phyloP scores from a whole-genome alignment of 1,284 basidiomycete genomes.

The Lignosus rhinocerotis region DNA sequence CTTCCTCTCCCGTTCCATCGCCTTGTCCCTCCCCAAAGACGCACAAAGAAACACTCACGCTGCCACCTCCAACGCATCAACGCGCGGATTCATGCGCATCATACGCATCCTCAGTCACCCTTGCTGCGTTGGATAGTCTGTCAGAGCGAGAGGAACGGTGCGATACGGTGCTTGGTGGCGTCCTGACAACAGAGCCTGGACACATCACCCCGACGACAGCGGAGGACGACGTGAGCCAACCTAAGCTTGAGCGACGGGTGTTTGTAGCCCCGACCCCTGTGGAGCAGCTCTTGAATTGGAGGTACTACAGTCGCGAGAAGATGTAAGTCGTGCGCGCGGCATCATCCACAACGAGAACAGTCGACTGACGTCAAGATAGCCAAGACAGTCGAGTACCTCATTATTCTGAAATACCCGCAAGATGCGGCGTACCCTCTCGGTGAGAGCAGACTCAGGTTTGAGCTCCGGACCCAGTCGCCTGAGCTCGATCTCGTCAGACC shows the following conservation, averaged over 20 bases:
- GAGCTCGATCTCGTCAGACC: not conserved
- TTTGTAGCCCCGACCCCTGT: not conserved
- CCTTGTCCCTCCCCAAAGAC: not conserved
- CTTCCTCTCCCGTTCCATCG: not conserved
- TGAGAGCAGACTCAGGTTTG: not conserved
- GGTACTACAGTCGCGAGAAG: not conserved
- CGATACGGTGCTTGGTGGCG: not conserved
- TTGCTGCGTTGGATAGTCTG: not conserved
- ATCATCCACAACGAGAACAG: not conserved
- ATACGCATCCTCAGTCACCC: not conserved
- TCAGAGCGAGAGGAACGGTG: too few relatives aligned
- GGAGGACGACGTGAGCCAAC: not conserved
- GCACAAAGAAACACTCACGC: not conserved
- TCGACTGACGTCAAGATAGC: not conserved
- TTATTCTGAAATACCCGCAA: not conserved
- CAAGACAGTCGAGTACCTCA: not conserved
- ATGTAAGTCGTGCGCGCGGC: not conserved
- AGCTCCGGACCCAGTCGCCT: not conserved
- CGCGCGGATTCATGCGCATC: not conserved
- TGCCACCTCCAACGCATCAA: not conserved
- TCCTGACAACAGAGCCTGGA: not conserved
- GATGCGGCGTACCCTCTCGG: not conserved
- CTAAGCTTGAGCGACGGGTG: not conserved
- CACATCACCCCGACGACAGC: not conserved
- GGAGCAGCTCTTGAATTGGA: not conserved